These are phyloP conservation scores for Hymenoscyphus repandus DNA, from an alignment of 2,329 filamentous ascomycete species.

Conservation along the genomic window DNA sequence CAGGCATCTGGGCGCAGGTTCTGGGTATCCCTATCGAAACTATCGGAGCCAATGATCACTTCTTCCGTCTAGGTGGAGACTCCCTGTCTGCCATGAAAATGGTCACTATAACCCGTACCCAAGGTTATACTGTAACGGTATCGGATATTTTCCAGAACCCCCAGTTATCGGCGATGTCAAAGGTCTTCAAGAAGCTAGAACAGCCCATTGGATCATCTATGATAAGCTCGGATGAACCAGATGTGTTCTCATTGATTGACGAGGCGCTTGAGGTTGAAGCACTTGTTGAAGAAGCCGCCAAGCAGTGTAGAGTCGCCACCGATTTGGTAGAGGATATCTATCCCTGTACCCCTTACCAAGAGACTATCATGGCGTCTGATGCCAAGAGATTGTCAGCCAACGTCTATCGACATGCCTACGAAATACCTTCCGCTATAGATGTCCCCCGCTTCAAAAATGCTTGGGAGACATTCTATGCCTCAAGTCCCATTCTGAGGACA, in stretches of 20 bases:
- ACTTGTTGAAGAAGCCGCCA: background rate
- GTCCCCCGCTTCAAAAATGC: background rate
- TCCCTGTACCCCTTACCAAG: conserved; percentile 34
- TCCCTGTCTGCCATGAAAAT: conserved; percentile 2
- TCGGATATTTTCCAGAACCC: conserved; percentile 39
- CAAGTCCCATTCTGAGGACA: conserved; percentile 30
- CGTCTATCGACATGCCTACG: background rate
- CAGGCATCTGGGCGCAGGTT: conserved; percentile 8
- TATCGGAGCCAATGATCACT: conserved; percentile 30
- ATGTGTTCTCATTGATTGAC: background rate
- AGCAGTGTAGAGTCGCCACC: background rate
- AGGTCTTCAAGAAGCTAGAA: conserved; percentile 19
- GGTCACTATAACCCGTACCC: background rate
- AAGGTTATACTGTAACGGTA: conserved; percentile 34
- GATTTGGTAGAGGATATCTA: conserved; percentile 32
- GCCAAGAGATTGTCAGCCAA: conserved; percentile 14
- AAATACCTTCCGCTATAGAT: conserved; percentile 1
- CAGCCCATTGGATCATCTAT: conserved; percentile 7
- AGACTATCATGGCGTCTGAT: conserved; percentile 33
- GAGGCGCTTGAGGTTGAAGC: background rate
- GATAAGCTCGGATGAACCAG: background rate
- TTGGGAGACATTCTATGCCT: background rate
- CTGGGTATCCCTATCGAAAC: conserved; percentile 12
- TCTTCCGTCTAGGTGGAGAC: conserved; percentile 33
- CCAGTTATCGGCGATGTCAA: conserved; percentile 37